Conservation (phyloP, 176 grass and related monocot species). For the Lolium rigidum region DNA sequence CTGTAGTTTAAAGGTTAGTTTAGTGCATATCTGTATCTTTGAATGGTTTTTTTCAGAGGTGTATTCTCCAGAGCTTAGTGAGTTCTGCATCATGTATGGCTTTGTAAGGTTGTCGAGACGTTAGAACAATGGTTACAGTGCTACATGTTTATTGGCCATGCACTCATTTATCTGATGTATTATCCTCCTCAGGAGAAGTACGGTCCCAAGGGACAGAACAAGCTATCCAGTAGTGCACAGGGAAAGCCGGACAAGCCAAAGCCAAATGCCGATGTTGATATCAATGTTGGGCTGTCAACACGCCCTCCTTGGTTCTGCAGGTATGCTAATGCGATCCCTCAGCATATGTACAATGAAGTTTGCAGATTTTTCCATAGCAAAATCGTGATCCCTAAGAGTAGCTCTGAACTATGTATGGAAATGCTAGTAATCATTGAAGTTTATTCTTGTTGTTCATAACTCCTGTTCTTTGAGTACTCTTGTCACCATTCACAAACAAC, state of each 20-base stretch:
- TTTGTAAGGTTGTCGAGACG: not conserved
- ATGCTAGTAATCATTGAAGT: slow-evolving; percentile 8
- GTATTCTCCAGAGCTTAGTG: not conserved
- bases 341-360: slow-evolving; percentile 17
- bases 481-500: slow-evolving; percentile 12
- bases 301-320: slow-evolving; percentile 91
- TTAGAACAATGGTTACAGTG: not conserved
- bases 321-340: slow-evolving; percentile 47
- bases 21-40: not conserved
- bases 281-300: slow-evolving; percentile 80
- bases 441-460: not conserved
- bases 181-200: slow-evolving; percentile 75
- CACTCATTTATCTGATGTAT: slow-evolving; percentile 5
- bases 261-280: slow-evolving; percentile 89
- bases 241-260: slow-evolving; percentile 84
- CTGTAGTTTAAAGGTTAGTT: not conserved
- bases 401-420: not conserved
- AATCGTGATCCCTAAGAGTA: not conserved
- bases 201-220: slow-evolving; percentile 90
- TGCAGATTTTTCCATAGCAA: not conserved
- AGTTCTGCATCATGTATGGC: not conserved
- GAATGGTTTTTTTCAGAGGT: not conserved
- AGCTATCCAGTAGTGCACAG: slow-evolving; percentile 47
- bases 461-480: not conserved
- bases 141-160: not conserved